These are phyloP conservation scores for Phytopythium boreale DNA, from an alignment of 352 stramenopile species.

Conservation along the genomic window DNA sequence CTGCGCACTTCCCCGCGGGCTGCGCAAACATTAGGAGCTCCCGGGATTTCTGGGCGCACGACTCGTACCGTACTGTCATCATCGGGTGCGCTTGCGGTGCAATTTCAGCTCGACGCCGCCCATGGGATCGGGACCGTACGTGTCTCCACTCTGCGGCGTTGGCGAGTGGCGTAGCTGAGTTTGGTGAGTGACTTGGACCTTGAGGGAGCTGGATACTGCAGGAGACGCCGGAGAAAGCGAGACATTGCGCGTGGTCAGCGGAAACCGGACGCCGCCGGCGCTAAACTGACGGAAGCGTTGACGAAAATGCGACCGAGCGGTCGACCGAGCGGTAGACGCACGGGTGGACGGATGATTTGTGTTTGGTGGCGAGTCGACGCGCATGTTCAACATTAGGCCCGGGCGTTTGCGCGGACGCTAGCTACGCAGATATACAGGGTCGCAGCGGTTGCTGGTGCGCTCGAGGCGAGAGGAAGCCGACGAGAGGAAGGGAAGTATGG, in stretches of 20 bases:
- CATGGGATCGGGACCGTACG: neutral
- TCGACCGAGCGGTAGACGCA: constrained; percentile 1
- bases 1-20: neutral
- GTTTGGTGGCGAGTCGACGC: neutral
- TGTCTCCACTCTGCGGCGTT: neutral
- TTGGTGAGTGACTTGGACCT: neutral
- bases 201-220: no score
- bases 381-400: neutral
- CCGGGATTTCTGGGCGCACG: no score
- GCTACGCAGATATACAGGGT: neutral
- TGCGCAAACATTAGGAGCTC: neutral
- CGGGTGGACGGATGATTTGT: neutral
- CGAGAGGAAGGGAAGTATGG: neutral
- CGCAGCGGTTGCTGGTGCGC: neutral
- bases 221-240: no score
- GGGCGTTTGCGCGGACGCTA: neutral
- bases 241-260: neutral
- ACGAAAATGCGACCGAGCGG: neutral
- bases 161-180: neutral
- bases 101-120: neutral
- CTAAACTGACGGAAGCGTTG: neutral
- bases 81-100: no score
- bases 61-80: no score
- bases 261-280: neutral
- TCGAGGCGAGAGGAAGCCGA: neutral